Evolutionary conservation across 164 flowering plant species (phyloP), one percentile per base, ranked within the genome.

Genomic region (Santalum album): DNA sequence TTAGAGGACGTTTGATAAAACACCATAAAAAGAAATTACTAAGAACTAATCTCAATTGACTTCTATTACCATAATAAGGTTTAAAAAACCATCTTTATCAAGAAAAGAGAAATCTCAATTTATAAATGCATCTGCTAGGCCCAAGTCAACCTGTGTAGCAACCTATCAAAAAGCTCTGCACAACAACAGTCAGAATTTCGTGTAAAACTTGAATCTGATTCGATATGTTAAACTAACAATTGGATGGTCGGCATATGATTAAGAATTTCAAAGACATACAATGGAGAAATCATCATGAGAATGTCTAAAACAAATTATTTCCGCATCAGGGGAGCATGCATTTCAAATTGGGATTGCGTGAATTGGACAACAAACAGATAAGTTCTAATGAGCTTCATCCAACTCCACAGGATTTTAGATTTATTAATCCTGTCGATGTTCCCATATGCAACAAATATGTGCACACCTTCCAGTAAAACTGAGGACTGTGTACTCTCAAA

Each of bases 41-140:
- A 9, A 11, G 10, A 55, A 25, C 14, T 18, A 24, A 46, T 23
- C 1, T 21, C 19, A 32, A 3, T 29, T 18, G 29, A 44, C 23
- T 29, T 43, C 0, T 40, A 63, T 67, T 75, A 87, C 96, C 91
- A 76, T 65, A 64, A 92, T 74, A 27, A 89, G 65, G 58, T 89
- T 79, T 29, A 80, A 66, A 61, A 92, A 84, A 36, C 96, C 95
- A 55, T 83, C 75, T 64, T 81, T 75, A 61, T 87, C 92, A 26
- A 82, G 87, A 55, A 90, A 82, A 36, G 95, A 80, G 57, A 87
- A 74, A 63, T 90, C 94, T 26, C 94, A 94, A 72, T 87, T 80
- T 27, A 92, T 77, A 52, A 72, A 92, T 50, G 96, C 94, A 78
- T 92, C 99, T 51, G 95, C 99, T 62, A 92, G 86, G 67, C 99